Evolutionary conservation across 2,329 filamentous ascomycete genomes (phyloP).

Genomic region (Penicillium decumbens): DNA sequence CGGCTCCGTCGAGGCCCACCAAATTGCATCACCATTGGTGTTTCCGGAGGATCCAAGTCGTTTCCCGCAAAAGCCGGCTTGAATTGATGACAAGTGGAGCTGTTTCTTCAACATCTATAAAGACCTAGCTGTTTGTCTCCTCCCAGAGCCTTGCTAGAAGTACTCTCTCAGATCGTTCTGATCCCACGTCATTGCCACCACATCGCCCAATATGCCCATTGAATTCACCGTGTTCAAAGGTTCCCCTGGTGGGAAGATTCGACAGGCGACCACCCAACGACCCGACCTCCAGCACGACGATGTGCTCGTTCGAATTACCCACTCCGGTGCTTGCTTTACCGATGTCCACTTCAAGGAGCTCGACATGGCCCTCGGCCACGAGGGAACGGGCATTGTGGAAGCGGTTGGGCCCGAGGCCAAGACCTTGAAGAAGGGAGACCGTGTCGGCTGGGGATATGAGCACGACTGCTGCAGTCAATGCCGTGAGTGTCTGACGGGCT

Average conservation of each 20-base stretch:
- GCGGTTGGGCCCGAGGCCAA: constrained; percentile 29
- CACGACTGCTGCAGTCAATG: constrained; percentile 39
- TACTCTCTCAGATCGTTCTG: too few species aligned
- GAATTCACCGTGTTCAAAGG: constrained; percentile 63
- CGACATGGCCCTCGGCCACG: constrained; percentile 39
- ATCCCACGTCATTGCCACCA: background rate
- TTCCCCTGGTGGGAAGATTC: constrained; percentile 53
- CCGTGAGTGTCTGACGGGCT: constrained; percentile 32
- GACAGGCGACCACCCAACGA: constrained; percentile 47
- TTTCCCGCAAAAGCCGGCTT: background rate
- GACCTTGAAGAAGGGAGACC: constrained; percentile 38
- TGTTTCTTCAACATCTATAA: background rate
- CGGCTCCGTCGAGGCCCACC: background rate
- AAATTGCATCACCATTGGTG: constrained; percentile 5
- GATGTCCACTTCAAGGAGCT: constrained; percentile 39
- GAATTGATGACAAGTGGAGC: background rate
- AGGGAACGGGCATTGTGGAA: constrained; percentile 36
- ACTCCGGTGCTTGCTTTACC: constrained; percentile 64
- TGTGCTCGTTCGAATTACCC: constrained; percentile 60
- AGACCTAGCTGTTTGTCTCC: background rate
- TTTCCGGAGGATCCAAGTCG: background rate
- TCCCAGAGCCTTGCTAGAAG: background rate
- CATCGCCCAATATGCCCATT: constrained; percentile 18
- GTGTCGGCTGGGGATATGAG: constrained; percentile 43
- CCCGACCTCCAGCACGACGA: constrained; percentile 34